Evolutionary conservation across 192 early-diverging fungal species (phyloP), one percentile per base, ranked within the genome.

Genomic region (Gaertneriomyces sp.): DNA sequence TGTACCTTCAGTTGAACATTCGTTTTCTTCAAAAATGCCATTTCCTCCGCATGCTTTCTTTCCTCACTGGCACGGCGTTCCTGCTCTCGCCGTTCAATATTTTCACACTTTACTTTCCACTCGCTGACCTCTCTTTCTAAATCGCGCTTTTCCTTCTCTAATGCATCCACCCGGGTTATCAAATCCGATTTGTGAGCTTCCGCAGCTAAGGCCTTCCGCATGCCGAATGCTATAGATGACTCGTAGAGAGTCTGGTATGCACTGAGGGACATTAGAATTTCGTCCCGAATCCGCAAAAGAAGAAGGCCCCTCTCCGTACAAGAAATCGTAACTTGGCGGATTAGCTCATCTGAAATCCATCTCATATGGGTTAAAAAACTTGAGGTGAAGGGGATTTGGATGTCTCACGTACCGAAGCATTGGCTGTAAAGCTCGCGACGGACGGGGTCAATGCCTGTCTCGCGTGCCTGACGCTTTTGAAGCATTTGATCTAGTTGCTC

Each of bases 401-500:
- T n/a, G 38, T 14, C 7, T n/a, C 9, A 20, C 25, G 41, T 45
- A 86, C 84, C 84, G 67, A 86, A 86, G 43, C 84, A 87, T 70
- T 86, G 85, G 46, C 79, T 77, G 70, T 86, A 86, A 7, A 86
- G 68, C 55, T 86, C 85, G 16, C 85, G 66, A 38, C 85, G 66
- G 10, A 86, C 85, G 10, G 85, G 85, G 60, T 70, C 68, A 52
- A 86, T 86, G 20, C 85, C 85, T 7, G 85, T 86, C 58, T 86
- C 85, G 44, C 85, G 54, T 33, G 85, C 85, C 64, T 86, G 85
- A 9, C 85, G 64, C 65, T 86, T 86, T 73, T 86, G 85, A 12
- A 86, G 74, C 73, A 82, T 84, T 53, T 86, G 85, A 52, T 86
- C 85, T 43, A 86, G 75, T 73, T 86, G 85, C 67, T 86, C 85